Percentiles rank a stretch among this genome's conserved stretches.
These are phyloP conservation scores for Teratosphaeria viscida DNA, from an alignment of 2,329 filamentous ascomycete genomes.

Conservation along the genomic window DNA sequence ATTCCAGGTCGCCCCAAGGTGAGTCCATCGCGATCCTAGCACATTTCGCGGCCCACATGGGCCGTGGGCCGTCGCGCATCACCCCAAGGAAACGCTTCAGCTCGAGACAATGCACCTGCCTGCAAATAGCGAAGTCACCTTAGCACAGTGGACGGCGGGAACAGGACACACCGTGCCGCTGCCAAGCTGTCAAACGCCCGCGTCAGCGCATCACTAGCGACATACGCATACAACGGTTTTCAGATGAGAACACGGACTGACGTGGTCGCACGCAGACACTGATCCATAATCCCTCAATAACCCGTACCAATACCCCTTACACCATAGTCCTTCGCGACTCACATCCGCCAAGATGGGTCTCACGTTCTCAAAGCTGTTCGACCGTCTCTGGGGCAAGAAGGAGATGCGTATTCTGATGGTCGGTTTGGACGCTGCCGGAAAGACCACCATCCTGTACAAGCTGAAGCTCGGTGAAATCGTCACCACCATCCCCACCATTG, in stretches of 20 bases:
- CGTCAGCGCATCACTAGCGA: background rate
- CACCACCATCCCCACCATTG: conserved; percentile 95
- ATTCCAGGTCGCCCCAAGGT: background rate
- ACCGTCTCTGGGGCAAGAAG: conserved; percentile 97
- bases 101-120: background rate
- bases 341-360: conserved; percentile 69
- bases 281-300: background rate
- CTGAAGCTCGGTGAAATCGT: conserved; percentile 97
- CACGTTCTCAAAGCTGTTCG: conserved; percentile 90
- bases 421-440: conserved; percentile 93
- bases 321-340: background rate
- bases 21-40: background rate
- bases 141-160: background rate
- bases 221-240: background rate
- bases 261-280: background rate
- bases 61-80: background rate
- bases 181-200: background rate
- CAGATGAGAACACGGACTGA: background rate
- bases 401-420: conserved; percentile 99
- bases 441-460: conserved; percentile 98
- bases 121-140: background rate
- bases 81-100: background rate
- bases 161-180: background rate
- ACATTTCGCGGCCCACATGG: background rate
- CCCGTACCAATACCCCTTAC: background rate